Base-by-base conservation (phyloP, 257 asterid species). In the Plantago elongata region DNA sequence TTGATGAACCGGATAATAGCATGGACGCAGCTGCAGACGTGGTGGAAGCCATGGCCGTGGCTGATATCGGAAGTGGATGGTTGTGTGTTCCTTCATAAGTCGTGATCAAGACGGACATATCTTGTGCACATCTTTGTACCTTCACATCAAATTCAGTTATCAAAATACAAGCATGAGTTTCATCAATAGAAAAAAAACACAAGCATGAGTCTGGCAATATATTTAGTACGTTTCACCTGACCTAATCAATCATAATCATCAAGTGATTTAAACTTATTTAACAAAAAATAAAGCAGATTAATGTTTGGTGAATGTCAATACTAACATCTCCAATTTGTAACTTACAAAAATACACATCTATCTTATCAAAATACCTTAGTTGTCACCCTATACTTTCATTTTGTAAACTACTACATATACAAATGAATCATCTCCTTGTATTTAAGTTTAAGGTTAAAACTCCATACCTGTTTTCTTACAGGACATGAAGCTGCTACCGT, bases 11-110 rank as follows among this genome's bases (percentile, higher is more conserved):
- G 1, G 97, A 84, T 15, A 77, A 0, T 9, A 92, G 77, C 99
- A 92, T 84, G 49, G 86, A 79, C 48, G 95, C 97, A 0, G 97
- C 99, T 0, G 99, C 97, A 0, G 99, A 79, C 15, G 99, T 92
- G 71, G 99, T 88, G 83, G 92, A 84, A 17, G 99, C 99, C 90
- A 92, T 86, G 51, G 95, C 85, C 0, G 97, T 89, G 57, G 99
- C 99, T 0, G 96, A 77, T 40, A 70, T 64, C 0, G 99, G 88
- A 51, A 89, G 99, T 9, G 93, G 83, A 50, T 92, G 99, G 76
- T 73, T 89, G 74, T 92, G 99, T 22, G 95, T 86, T 57, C 97
- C 99, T 76, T 92, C 97, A 42, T 92, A 92, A 0, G 99, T 89
- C 12, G 95, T 88, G 74, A 72, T 86, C 72, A 92, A 74, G 59